phyloP scores from a whole-genome alignment of 169 alveolate genomes.

The Plasmodium malariae region DNA sequence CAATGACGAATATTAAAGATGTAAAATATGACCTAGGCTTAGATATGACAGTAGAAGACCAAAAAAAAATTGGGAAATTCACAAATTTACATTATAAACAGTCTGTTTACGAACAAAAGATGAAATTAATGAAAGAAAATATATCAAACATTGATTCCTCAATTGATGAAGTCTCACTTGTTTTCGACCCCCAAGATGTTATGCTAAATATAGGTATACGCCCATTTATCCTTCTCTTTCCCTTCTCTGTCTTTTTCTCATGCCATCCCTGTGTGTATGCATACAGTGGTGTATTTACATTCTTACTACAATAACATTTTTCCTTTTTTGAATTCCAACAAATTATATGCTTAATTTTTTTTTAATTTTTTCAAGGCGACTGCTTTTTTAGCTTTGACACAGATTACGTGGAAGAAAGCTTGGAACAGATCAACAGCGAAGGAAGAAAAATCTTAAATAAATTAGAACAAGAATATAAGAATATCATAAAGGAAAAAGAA shows the following conservation, averaged over 20 bases:
- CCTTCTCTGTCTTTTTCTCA: neutral
- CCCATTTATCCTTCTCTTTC: neutral
- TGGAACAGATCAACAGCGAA: conserved; percentile 30
- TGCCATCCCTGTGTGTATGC: neutral
- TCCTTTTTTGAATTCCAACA: neutral
- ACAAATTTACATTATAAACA: conserved; percentile 68
- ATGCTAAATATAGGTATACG: conserved; percentile 67
- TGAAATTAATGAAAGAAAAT: conserved; percentile 59
- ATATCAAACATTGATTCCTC: conserved; percentile 67
- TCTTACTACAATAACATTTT: no score
- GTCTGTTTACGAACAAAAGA: conserved; percentile 58
- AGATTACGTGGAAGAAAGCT: conserved; percentile 49
- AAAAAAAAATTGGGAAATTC: conserved; percentile 72
- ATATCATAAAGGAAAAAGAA: conserved; percentile 40
- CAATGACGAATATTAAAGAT: conserved; percentile 49
- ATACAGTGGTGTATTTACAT: no score
- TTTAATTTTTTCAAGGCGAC: conserved; percentile 32
- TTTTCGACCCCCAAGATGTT: conserved; percentile 37
- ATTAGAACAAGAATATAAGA: conserved; percentile 63
- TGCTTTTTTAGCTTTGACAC: conserved; percentile 63
- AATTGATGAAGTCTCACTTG: conserved; percentile 69
- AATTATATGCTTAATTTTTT: neutral
- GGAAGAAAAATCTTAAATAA: conserved; percentile 45
- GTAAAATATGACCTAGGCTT: conserved; percentile 68
- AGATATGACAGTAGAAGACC: conserved; percentile 75